These are phyloP conservation scores for Celoporthe dispersa DNA, from an alignment of 2,329 filamentous ascomycete species.

Conservation along the genomic window DNA sequence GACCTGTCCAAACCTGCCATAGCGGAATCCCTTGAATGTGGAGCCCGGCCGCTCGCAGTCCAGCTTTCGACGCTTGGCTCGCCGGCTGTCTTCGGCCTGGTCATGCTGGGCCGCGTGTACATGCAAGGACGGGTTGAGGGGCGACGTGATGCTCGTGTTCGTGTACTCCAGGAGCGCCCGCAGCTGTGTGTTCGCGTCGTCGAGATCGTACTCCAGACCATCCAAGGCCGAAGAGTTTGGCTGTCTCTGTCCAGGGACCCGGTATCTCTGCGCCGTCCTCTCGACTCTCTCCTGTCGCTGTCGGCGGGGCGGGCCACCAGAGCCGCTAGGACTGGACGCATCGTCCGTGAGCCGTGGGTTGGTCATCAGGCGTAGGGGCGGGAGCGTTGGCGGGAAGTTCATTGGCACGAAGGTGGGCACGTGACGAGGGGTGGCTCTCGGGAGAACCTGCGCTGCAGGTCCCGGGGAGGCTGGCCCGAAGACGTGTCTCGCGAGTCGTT, in stretches of 20 bases:
- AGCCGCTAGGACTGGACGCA: slow-evolving; percentile 34
- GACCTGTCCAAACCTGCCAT: slow-evolving; percentile 86
- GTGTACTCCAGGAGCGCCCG: slow-evolving; percentile 47
- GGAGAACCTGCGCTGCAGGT: slow-evolving; percentile 43
- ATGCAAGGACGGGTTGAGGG: slow-evolving; percentile 38
- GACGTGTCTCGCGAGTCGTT: slow-evolving; percentile 40
- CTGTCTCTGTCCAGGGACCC: slow-evolving; percentile 28
- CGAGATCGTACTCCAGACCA: slow-evolving; percentile 45
- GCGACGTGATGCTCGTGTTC: slow-evolving; percentile 34
- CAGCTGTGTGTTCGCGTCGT: slow-evolving; percentile 50
- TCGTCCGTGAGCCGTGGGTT: slow-evolving; percentile 35
- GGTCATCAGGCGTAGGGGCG: slow-evolving; percentile 43
- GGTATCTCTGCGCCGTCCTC: slow-evolving; percentile 37
- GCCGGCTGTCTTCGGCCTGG: slow-evolving; percentile 52
- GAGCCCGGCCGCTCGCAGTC: slow-evolving; percentile 63
- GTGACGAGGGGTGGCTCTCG: slow-evolving; percentile 38
- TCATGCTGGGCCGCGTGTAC: slow-evolving; percentile 45
- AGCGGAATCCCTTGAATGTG: slow-evolving; percentile 66
- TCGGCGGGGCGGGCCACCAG: slow-evolving; percentile 32
- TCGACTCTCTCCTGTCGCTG: slow-evolving; percentile 37
- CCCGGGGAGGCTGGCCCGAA: slow-evolving; percentile 39
- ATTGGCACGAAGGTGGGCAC: slow-evolving; percentile 30
- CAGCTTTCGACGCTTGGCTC: slow-evolving; percentile 71
- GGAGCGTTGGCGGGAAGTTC: slow-evolving; percentile 34
- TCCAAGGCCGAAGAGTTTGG: slow-evolving; percentile 38